A percentile compares a stretch with the other conserved stretches of the same genome.
Evolutionary conservation across 2,329 filamentous ascomycete genomes (phyloP).

Genomic region (Pseudogymnoascus sp.): DNA sequence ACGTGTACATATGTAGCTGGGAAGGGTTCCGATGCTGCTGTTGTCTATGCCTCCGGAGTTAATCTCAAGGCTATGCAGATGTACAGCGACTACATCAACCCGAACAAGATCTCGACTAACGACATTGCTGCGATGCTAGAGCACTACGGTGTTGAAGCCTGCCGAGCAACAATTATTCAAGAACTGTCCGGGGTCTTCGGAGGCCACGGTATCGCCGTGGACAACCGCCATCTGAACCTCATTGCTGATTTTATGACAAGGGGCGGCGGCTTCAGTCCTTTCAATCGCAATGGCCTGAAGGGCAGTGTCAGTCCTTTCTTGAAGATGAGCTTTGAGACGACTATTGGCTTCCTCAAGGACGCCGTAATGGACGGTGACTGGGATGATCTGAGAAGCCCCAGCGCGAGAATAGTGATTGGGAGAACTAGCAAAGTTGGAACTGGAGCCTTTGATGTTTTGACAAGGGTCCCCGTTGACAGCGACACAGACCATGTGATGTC

Average conservation of each 20-base stretch:
- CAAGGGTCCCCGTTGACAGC: slow-evolving; percentile 37
- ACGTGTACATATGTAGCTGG: slow-evolving; percentile 61
- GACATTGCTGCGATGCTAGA: slow-evolving; percentile 80
- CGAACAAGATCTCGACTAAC: slow-evolving; percentile 82
- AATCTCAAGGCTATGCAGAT: slow-evolving; percentile 89
- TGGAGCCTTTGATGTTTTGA: slow-evolving; percentile 84
- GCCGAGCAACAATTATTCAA: slow-evolving; percentile 75
- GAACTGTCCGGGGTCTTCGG: slow-evolving; percentile 83
- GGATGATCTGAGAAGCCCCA: slow-evolving; percentile 82
- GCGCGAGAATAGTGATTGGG: slow-evolving; percentile 82
- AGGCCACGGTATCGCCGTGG: slow-evolving; percentile 86
- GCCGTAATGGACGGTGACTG: slow-evolving; percentile 84
- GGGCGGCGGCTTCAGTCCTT: slow-evolving; percentile 79
- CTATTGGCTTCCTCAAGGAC: slow-evolving; percentile 85
- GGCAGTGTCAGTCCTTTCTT: slow-evolving; percentile 85
- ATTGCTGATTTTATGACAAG: slow-evolving; percentile 99
- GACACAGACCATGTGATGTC: slow-evolving; percentile 5
- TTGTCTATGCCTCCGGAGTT: slow-evolving; percentile 74
- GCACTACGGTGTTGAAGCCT: slow-evolving; percentile 90
- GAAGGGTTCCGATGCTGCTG: slow-evolving; percentile 46
- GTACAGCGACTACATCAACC: slow-evolving; percentile 78
- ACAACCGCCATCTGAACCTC: slow-evolving; percentile 85
- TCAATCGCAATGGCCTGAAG: slow-evolving; percentile 83
- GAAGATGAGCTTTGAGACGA: slow-evolving; percentile 99
- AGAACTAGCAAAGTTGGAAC: slow-evolving; percentile 78